A percentile compares a stretch with the other conserved stretches of the same genome.
Evolutionary conservation across 352 stramenopile genomes (phyloP).

Genomic region (Globisporangium cederbergense): DNA sequence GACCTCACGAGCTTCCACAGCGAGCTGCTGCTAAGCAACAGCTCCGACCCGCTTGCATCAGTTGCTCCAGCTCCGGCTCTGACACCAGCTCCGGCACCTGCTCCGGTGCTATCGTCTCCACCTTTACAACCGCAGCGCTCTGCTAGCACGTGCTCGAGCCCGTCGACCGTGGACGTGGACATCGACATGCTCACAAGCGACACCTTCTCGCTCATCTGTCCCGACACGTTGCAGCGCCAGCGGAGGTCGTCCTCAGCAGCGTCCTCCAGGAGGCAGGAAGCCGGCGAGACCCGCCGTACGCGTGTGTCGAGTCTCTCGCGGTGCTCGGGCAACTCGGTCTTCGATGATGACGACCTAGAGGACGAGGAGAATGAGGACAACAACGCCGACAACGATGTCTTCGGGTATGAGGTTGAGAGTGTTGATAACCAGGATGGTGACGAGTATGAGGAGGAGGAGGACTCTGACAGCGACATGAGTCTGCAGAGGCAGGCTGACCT

Average conservation of each 20-base stretch:
- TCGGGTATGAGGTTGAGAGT: neutral
- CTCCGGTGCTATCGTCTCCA: neutral
- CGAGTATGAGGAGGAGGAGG: neutral
- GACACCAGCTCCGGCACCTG: neutral
- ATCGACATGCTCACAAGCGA: constrained; percentile 49
- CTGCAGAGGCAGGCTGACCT: constrained; percentile 38
- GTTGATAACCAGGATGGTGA: constrained; percentile 13
- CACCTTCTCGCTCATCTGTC: constrained; percentile 53
- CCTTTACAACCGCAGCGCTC: neutral
- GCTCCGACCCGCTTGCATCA: constrained; percentile 1
- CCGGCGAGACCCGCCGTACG: constrained; percentile 37
- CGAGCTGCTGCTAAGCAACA: constrained; percentile 7
- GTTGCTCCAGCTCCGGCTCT: neutral
- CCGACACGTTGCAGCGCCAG: constrained; percentile 32
- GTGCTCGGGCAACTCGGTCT: constrained; percentile 29
- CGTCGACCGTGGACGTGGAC: constrained; percentile 39
- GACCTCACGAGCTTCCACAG: constrained; percentile 10
- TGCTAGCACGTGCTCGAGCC: constrained; percentile 9
- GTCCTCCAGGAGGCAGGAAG: constrained; percentile 26
- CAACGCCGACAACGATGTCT: neutral
- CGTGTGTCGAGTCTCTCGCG: constrained; percentile 42
- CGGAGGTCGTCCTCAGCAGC: constrained; percentile 12
- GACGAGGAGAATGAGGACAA: neutral
- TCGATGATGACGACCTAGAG: constrained; percentile 23
- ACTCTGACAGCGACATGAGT: neutral